Conservation (phyloP, 2,329 filamentous ascomycete genomes). For the Venturiaceae sp. region DNA sequence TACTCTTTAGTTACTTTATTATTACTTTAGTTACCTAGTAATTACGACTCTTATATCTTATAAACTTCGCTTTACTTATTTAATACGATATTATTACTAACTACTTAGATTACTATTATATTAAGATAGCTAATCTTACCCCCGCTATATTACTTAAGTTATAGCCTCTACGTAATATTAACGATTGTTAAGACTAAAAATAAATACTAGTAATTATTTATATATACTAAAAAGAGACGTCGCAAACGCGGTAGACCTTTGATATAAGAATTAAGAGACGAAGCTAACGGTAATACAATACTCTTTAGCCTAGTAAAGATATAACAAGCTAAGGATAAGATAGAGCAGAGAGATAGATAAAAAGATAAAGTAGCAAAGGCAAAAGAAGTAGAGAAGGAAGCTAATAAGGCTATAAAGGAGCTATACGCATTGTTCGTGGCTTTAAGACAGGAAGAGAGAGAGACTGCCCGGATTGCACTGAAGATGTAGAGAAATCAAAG, state of each 20-base stretch:
- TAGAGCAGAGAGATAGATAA: not conserved
- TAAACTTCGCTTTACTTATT: too few relatives aligned
- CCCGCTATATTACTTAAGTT: too few relatives aligned
- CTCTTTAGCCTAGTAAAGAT: not conserved
- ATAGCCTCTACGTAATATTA: too few relatives aligned
- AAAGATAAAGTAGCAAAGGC: not conserved
- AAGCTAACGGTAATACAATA: not conserved
- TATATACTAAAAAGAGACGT: not conserved
- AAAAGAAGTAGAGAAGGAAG: not conserved
- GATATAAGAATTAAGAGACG: not conserved
- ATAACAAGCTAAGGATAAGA: not conserved
- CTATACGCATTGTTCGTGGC: not conserved
- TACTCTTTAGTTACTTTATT: too few relatives aligned
- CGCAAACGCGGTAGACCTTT: not conserved
- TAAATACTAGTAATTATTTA: not conserved
- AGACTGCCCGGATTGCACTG: not conserved
- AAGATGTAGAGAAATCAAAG: not conserved
- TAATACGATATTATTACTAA: too few relatives aligned
- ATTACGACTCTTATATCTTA: too few relatives aligned
- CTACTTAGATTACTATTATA: too few relatives aligned
- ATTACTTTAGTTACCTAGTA: too few relatives aligned
- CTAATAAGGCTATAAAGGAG: not conserved
- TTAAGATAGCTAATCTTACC: too few relatives aligned
- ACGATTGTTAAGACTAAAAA: not conserved
- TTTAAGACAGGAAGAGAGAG: not conserved